These are phyloP conservation scores for Rauvolfia tetraphylla DNA, from an alignment of 257 asterid genomes.

Conservation along the genomic window DNA sequence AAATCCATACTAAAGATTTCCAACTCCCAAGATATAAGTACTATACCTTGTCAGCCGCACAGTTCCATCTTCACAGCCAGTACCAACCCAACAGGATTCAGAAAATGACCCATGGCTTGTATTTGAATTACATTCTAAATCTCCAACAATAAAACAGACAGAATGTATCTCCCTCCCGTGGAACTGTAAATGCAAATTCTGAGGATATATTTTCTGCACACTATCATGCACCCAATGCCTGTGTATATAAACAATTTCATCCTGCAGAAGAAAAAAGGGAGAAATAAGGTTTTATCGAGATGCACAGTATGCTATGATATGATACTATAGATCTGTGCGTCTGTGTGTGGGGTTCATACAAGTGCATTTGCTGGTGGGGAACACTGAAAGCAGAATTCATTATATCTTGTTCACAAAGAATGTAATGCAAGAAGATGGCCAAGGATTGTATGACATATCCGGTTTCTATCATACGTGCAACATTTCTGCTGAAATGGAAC, in stretches of 20 bases:
- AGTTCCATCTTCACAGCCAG: constrained; percentile 99
- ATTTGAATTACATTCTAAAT: constrained; percentile 33
- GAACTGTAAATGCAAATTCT: constrained; percentile 80
- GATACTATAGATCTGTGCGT: neutral
- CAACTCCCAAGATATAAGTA: constrained; percentile 4
- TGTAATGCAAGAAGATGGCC: neutral
- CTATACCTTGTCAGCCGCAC: constrained; percentile 84
- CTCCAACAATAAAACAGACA: constrained; percentile 55
- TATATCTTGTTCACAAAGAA: neutral
- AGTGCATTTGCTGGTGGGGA: neutral
- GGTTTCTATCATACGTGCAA: neutral
- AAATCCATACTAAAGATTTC: neutral
- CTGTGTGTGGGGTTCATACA: neutral
- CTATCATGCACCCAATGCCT: constrained; percentile 58
- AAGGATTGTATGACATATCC: neutral
- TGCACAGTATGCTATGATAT: no score
- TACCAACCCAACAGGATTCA: constrained; percentile 66
- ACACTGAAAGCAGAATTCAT: neutral
- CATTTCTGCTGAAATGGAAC: neutral
- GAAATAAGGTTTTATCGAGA: constrained; percentile 9
- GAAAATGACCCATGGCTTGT: constrained; percentile 32
- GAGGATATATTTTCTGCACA: constrained; percentile 65
- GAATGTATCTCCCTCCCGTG: constrained; percentile 98
- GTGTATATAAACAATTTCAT: constrained; percentile 67
- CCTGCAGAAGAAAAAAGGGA: constrained; percentile 43